Percentiles rank a stretch among this genome's conserved stretches.
These are phyloP conservation scores for Chlorociboria aeruginascens DNA, from an alignment of 495 filamentous ascomycete species.

Conservation along the genomic window DNA sequence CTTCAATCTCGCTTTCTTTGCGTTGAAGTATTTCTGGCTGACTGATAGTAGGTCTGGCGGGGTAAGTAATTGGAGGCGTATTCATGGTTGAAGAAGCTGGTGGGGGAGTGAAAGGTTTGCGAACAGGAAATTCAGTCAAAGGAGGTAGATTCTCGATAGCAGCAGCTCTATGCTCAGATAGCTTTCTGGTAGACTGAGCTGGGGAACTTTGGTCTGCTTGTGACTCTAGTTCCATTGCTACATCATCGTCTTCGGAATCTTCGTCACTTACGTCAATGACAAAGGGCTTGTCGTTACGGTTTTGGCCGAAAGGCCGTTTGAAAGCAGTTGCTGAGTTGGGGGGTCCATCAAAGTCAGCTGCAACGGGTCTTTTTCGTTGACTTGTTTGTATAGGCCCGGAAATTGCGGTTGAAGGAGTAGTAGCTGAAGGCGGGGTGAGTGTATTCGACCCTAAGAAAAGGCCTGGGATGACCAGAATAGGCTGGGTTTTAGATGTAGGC, in stretches of 20 bases:
- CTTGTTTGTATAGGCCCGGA: not conserved
- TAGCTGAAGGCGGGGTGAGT: not conserved
- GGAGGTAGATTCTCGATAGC: constrained; percentile 33
- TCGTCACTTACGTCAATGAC: constrained; percentile 69
- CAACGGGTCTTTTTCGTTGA: constrained; percentile 70
- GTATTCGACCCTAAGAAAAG: constrained; percentile 15
- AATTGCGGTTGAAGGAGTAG: not conserved
- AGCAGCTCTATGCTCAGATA: constrained; percentile 21
- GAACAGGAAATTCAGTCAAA: constrained; percentile 23
- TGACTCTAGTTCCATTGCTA: constrained; percentile 21
- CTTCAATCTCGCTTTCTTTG: constrained; percentile 60
- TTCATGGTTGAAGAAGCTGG: constrained; percentile 20
- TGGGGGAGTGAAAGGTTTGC: constrained; percentile 27
- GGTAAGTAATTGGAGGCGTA: constrained; percentile 24
- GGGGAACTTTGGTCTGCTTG: constrained; percentile 32
- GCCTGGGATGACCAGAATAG: constrained; percentile 12
- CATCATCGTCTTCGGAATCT: constrained; percentile 20
- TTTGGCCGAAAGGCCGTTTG: constrained; percentile 53
- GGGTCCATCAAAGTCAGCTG: constrained; percentile 65
- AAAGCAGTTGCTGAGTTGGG: constrained; percentile 27
- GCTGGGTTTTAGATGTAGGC: not conserved
- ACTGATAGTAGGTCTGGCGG: constrained; percentile 7
- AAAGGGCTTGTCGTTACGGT: constrained; percentile 34
- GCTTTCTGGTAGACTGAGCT: constrained; percentile 1
- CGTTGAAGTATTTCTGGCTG: constrained; percentile 44